A percentile compares a stretch with the other conserved stretches of the same genome.
phyloP scores from a whole-genome alignment of 2,329 filamentous ascomycete genomes.

The Raffaelea ambrosiae region DNA sequence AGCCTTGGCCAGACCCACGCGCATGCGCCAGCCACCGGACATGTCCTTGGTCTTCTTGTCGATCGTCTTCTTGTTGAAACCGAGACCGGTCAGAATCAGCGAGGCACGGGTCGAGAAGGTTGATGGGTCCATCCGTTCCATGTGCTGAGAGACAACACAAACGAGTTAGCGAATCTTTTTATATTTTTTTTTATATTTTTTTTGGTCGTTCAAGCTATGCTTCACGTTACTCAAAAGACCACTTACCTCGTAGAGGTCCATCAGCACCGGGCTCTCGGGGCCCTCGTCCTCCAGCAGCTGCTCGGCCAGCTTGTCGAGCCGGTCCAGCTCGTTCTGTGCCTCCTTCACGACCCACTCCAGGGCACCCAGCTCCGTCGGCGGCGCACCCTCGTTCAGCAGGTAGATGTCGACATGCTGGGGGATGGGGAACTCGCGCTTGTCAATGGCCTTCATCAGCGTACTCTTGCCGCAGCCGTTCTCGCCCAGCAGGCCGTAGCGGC shows the following conservation, averaged over 20 bases:
- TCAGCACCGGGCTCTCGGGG: slow-evolving; percentile 79
- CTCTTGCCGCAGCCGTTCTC: slow-evolving; percentile 99
- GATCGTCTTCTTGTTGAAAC: slow-evolving; percentile 97
- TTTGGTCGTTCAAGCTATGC: no score
- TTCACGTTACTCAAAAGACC: no score
- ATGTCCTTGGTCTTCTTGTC: slow-evolving; percentile 99
- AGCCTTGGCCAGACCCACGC: slow-evolving; percentile 93
- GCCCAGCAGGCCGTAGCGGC: slow-evolving; percentile 88
- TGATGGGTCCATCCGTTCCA: slow-evolving; percentile 97
- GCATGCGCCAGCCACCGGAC: slow-evolving; percentile 99
- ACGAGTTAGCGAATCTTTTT: no score
- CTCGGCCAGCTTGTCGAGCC: slow-evolving; percentile 82
- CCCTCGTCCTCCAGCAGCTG: slow-evolving; percentile 86
- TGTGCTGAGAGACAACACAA: slow-evolving; percentile 70
- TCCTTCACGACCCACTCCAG: slow-evolving; percentile 96
- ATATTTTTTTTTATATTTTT: no score
- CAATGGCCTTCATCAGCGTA: slow-evolving; percentile 92
- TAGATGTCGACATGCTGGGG: slow-evolving; percentile 98
- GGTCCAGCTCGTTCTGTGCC: slow-evolving; percentile 85
- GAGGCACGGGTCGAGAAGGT: slow-evolving; percentile 95
- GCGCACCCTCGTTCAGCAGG: slow-evolving; percentile 93
- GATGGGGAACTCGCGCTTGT: slow-evolving; percentile 87
- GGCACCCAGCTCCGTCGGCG: slow-evolving; percentile 78
- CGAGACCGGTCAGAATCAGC: slow-evolving; percentile 94
- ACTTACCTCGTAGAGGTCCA: slow-evolving; percentile 96